Conservation (phyloP, 2,329 filamentous ascomycete species). For the Chaetothyriales sp. region DNA sequence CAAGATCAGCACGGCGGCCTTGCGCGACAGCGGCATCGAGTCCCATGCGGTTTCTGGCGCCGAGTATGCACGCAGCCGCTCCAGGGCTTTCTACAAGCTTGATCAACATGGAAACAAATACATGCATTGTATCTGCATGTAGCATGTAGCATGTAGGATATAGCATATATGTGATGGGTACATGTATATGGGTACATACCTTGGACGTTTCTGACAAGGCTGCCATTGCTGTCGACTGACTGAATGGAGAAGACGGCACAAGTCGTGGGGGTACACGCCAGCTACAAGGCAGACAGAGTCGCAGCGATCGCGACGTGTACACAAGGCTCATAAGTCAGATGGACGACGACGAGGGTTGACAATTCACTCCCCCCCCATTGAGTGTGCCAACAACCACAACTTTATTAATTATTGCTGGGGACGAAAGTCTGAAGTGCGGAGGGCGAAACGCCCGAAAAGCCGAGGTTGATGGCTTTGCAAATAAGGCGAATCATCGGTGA, state of each 20-base stretch:
- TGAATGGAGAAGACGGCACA: neutral
- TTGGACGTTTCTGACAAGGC: conserved; percentile 3
- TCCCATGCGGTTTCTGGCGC: conserved; percentile 44
- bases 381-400: too few relatives aligned
- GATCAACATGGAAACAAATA: conserved; percentile 8
- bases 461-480: neutral
- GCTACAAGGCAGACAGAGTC: neutral
- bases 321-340: neutral
- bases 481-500: neutral
- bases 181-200: neutral
- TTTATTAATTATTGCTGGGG: neutral
- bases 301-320: neutral
- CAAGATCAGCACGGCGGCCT: conserved; percentile 75
- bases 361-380: too few relatives aligned
- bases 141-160: too few relatives aligned
- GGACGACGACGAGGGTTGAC: too few relatives aligned
- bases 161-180: conserved; percentile 6
- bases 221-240: conserved; percentile 2
- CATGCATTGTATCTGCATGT: too few relatives aligned
- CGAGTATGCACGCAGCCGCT: conserved; percentile 40
- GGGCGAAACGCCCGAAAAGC: neutral
- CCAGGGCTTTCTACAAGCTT: conserved; percentile 34
- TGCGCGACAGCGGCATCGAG: conserved; percentile 43
- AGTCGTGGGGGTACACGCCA: neutral
- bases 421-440: neutral